Evolutionary conservation across 371 early-diverging fungal species (phyloP), one percentile per base, ranked within the genome.

Genomic region (Circinella minor): DNA sequence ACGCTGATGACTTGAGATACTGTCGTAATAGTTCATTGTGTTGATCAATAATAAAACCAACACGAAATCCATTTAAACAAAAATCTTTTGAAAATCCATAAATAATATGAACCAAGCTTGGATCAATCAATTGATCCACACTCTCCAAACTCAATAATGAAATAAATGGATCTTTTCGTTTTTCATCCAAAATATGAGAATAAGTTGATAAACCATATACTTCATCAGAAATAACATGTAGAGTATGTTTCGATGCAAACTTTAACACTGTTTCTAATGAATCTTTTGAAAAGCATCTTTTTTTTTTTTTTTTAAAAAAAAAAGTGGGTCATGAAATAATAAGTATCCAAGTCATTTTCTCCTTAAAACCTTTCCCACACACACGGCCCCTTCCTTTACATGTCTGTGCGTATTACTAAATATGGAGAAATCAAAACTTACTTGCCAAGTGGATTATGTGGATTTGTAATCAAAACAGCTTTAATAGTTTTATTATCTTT

Each of bases 31-130:
- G 66, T 20, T 70, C 71, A 77, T 92, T 91, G 78, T 84, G 87
- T 4, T 91, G 91, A n/a, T 86, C 83, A 27, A 92, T 69, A 15
- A 87, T 68, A 67, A 86, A 89, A 11, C 92, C 92, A 46, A 89
- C 76, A 48, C 92, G 88, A 65, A 89, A 82, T 8, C 93, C 93
- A 68, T 91, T 91, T 38, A 92, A 61, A 36, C 90, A 86, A 73
- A 92, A 93, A 73, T 93, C 93, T 75, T 93, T 93, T 73, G 91
- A 90, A 71, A 95, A 71, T 38, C 92, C 89, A 77, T 93, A 94
- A 34, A 93, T 70, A n/a, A 93, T 84, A 67, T 93, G 89, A 17
- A 91, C 85, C 20, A 83, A 66, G 0, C 73, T 63, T 54, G 90
- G 89, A 62, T 91, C 91, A 48, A 92, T 92, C 37, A 89, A 74